Conservation (phyloP, 371 early-diverging fungal species). For the Mucor racemosus region DNA sequence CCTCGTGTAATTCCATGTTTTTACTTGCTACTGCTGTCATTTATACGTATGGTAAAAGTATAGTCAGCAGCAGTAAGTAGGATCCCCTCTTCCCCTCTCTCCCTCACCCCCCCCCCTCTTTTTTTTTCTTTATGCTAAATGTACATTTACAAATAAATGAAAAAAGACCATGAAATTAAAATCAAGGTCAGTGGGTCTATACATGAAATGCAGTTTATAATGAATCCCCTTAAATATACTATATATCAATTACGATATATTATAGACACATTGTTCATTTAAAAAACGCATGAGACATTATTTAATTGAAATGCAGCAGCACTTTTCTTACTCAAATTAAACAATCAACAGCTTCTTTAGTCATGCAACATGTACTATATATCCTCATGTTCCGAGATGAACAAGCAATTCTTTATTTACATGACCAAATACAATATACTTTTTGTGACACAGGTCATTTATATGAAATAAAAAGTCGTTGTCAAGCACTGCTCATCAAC, state of each 20-base stretch:
- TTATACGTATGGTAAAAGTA: not conserved
- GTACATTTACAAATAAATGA: not conserved
- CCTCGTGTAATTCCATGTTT: constrained; percentile 6
- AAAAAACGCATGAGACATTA: no score
- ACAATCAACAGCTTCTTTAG: not conserved
- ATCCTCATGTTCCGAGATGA: not conserved
- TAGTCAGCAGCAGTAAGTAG: not conserved
- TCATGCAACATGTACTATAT: not conserved
- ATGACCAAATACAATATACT: not conserved
- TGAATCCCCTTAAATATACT: not conserved
- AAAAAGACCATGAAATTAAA: not conserved
- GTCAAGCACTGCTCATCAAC: not conserved
- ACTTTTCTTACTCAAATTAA: no score
- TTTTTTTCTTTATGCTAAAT: not conserved
- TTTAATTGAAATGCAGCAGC: no score
- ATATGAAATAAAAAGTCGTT: not conserved
- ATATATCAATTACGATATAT: not conserved
- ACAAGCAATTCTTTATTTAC: not conserved
- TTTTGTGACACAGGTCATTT: not conserved
- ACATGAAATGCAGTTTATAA: not conserved
- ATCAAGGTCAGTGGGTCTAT: constrained; percentile 5
- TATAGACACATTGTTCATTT: not conserved
- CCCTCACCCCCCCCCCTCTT: not conserved
- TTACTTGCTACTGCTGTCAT: not conserved
- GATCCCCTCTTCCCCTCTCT: no score